Percentiles rank a stretch among this genome's conserved stretches.
phyloP scores from a whole-genome alignment of 164 flowering plant genomes.

The Aristolochia californica region DNA sequence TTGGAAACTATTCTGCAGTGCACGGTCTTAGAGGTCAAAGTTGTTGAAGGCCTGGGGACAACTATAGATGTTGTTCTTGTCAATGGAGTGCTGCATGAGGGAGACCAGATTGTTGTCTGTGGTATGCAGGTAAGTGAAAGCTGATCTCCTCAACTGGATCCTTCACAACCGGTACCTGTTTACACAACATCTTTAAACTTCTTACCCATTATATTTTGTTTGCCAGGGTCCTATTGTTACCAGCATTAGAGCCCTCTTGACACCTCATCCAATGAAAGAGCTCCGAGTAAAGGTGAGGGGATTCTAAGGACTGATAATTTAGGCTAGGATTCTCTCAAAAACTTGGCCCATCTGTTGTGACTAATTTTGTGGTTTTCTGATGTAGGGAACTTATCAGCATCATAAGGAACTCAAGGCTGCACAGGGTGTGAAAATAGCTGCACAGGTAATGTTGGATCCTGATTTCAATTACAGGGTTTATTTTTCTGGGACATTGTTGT shows the following conservation, averaged over 20 bases:
- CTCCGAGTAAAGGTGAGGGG: slow-evolving; percentile 75
- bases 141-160: background rate
- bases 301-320: background rate
- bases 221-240: slow-evolving; percentile 91
- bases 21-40: slow-evolving; percentile 98
- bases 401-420: slow-evolving; percentile 96
- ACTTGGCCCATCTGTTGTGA: background rate
- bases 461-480: too few species aligned
- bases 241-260: slow-evolving; percentile 75
- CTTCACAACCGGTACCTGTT: background rate
- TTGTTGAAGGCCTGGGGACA: slow-evolving; percentile 93
- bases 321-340: background rate
- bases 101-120: slow-evolving; percentile 96
- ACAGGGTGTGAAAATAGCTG: slow-evolving; percentile 90
- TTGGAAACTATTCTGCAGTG: slow-evolving; percentile 44
- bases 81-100: slow-evolving; percentile 95
- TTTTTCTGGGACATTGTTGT: background rate
- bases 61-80: slow-evolving; percentile 96
- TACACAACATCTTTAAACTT: background rate
- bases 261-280: slow-evolving; percentile 99
- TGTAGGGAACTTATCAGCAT: slow-evolving; percentile 78
- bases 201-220: slow-evolving; percentile 5
- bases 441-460: slow-evolving; percentile 55
- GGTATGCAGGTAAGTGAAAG: slow-evolving; percentile 21
- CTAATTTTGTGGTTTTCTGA: background rate